Evolutionary conservation across 176 grass and related monocot species (phyloP).

Genomic region (Hordeum marinum): DNA sequence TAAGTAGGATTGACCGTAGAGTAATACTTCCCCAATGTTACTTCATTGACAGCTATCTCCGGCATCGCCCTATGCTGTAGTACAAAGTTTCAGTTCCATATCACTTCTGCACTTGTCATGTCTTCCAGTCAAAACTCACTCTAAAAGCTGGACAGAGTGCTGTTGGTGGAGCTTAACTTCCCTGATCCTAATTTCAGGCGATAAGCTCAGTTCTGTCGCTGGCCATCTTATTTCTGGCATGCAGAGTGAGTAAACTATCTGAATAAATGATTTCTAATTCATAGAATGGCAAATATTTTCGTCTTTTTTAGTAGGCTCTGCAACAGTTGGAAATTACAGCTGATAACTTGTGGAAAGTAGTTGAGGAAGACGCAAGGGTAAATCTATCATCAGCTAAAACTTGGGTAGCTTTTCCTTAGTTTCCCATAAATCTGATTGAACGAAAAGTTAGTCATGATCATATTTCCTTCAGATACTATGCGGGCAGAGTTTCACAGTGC

Average conservation of each 20-base stretch:
- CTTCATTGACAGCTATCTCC: too few species aligned
- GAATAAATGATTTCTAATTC: background rate
- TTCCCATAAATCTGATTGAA: background rate
- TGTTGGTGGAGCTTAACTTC: background rate
- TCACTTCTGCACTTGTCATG: background rate
- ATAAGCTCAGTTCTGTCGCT: conserved; percentile 38
- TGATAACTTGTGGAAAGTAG: conserved; percentile 26
- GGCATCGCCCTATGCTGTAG: too few species aligned
- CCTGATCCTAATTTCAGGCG: conserved; percentile 19
- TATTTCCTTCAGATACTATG: background rate
- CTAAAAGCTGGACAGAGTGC: background rate
- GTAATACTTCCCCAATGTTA: too few species aligned
- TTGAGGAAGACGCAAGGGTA: background rate
- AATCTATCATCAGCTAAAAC: background rate
- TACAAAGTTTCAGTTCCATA: too few species aligned
- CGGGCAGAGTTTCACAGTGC: background rate
- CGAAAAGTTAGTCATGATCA: background rate
- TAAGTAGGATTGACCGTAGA: too few species aligned
- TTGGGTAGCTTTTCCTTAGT: background rate
- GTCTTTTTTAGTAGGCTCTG: conserved; percentile 1
- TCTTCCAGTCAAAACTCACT: background rate
- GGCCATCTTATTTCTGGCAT: conserved; percentile 21
- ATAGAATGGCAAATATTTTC: background rate
- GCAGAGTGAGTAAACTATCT: conserved; percentile 20
- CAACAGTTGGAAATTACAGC: conserved; percentile 9